These are phyloP conservation scores for Warburgia ugandensis DNA, from an alignment of 164 flowering plant species.

Conservation along the genomic window DNA sequence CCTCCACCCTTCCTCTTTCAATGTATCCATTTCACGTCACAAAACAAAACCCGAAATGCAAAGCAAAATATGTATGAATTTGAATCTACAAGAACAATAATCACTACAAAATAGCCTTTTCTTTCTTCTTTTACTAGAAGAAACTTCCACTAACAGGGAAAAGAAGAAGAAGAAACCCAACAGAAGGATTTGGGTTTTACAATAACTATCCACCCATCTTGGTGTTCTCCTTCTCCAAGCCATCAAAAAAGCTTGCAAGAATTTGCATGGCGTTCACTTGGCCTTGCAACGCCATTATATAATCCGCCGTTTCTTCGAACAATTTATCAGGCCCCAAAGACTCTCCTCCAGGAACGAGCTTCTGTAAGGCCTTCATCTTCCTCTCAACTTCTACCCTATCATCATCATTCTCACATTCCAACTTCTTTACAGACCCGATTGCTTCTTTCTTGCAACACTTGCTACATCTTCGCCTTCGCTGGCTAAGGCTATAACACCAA, in stretches of 20 bases:
- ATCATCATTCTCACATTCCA: conserved; percentile 13
- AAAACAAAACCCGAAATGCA: no score
- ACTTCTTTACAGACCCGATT: neutral
- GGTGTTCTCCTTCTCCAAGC: conserved; percentile 10
- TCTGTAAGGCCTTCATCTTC: conserved; percentile 43
- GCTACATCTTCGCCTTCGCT: neutral
- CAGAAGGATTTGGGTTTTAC: no score
- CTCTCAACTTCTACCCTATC: conserved; percentile 38
- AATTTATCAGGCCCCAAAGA: conserved; percentile 34
- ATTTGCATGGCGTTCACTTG: conserved; percentile 41
- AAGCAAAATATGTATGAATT: no score
- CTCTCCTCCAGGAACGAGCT: conserved; percentile 55
- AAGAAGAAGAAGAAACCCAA: no score
- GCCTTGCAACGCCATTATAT: conserved; percentile 41
- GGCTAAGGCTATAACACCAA: no score
- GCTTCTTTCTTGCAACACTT: neutral
- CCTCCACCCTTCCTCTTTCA: no score
- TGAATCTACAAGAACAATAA: no score
- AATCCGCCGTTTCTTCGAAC: conserved; percentile 51
- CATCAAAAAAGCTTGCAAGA: conserved; percentile 32
- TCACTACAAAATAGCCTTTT: no score
- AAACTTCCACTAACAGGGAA: no score
- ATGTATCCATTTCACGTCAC: no score
- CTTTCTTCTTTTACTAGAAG: no score
- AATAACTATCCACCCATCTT: conserved; percentile 11